A percentile compares a stretch with the other conserved stretches of the same genome.
These are phyloP conservation scores for Streptanthus diversifolius DNA, from an alignment of 345 rosid genomes.

Conservation along the genomic window DNA sequence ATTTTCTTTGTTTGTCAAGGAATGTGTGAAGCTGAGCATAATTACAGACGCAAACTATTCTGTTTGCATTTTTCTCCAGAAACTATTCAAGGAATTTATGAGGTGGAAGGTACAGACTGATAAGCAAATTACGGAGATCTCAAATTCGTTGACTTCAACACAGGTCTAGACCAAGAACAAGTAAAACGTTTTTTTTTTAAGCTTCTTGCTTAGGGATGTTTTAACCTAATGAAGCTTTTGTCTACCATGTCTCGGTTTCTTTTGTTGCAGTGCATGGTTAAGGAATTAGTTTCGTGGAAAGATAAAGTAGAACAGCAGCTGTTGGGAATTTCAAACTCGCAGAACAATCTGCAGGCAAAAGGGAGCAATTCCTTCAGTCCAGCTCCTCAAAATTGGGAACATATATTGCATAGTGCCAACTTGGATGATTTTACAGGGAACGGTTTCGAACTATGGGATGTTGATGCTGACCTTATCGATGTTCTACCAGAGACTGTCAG, in stretches of 20 bases:
- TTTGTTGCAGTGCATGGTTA: conserved; percentile 47
- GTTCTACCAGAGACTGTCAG: conserved; percentile 34
- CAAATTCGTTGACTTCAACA: conserved; percentile 61
- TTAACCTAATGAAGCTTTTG: conserved; percentile 9
- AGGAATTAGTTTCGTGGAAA: conserved; percentile 61
- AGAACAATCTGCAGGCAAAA: conserved; percentile 53
- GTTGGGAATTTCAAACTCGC: conserved; percentile 51
- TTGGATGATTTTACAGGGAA: conserved; percentile 59
- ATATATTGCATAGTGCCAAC: conserved; percentile 63
- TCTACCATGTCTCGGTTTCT: conserved; percentile 5
- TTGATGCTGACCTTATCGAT: conserved; percentile 42
- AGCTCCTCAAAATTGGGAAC: conserved; percentile 73
- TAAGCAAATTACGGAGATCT: conserved; percentile 51
- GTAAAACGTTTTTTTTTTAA: not conserved
- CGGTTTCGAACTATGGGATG: conserved; percentile 59
- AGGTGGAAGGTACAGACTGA: conserved; percentile 63
- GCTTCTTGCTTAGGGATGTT: not conserved
- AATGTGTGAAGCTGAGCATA: conserved; percentile 4
- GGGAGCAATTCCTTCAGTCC: conserved; percentile 50
- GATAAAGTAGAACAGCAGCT: conserved; percentile 65
- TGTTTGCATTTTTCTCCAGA: conserved; percentile 38
- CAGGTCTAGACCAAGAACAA: conserved; percentile 47
- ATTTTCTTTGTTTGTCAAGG: not conserved
- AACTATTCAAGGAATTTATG: conserved; percentile 46
- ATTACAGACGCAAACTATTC: not conserved